phyloP scores from a whole-genome alignment of 495 filamentous ascomycete species.

The Aspergillus taichungensis region DNA sequence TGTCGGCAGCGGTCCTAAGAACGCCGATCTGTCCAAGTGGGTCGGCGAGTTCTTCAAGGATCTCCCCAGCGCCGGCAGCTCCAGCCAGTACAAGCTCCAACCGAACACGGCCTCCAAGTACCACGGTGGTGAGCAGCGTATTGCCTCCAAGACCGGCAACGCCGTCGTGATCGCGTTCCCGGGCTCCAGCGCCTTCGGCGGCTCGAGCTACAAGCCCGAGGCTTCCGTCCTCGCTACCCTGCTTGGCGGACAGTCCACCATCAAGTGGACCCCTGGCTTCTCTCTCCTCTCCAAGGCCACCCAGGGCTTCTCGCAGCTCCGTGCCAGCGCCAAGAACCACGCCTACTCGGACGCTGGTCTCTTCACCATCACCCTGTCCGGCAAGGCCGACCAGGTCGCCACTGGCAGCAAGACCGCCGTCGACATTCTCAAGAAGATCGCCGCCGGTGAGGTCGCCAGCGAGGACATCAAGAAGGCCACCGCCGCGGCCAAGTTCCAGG shows the following conservation, averaged over 20 bases:
- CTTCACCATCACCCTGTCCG: conserved; percentile 68
- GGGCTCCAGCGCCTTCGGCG: conserved; percentile 65
- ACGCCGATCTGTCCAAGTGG: conserved; percentile 78
- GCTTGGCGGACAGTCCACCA: conserved; percentile 78
- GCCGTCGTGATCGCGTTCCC: conserved; percentile 86
- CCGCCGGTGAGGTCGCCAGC: conserved; percentile 60
- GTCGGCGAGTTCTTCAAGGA: conserved; percentile 76
- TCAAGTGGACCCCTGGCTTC: conserved; percentile 96
- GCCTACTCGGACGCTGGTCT: conserved; percentile 94
- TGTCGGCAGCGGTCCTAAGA: conserved; percentile 77
- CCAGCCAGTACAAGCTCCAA: conserved; percentile 30
- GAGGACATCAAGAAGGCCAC: conserved; percentile 88
- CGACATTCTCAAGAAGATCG: conserved; percentile 70
- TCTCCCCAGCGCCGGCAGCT: conserved; percentile 28
- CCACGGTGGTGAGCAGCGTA: conserved; percentile 89
- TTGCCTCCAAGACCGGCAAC: conserved; percentile 62
- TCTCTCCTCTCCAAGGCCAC: conserved; percentile 75
- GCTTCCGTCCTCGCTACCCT: conserved; percentile 80
- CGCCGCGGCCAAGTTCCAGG: conserved; percentile 87
- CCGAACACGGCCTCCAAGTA: conserved; percentile 60
- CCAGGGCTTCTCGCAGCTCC: conserved; percentile 53
- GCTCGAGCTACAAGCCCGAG: conserved; percentile 77
- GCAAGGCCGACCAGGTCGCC: conserved; percentile 58
- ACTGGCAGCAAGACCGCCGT: conserved; percentile 54
- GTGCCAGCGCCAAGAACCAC: conserved; percentile 60